These are phyloP conservation scores for Zychaea mexicana DNA, from an alignment of 371 early-diverging fungal genomes.

Conservation along the genomic window DNA sequence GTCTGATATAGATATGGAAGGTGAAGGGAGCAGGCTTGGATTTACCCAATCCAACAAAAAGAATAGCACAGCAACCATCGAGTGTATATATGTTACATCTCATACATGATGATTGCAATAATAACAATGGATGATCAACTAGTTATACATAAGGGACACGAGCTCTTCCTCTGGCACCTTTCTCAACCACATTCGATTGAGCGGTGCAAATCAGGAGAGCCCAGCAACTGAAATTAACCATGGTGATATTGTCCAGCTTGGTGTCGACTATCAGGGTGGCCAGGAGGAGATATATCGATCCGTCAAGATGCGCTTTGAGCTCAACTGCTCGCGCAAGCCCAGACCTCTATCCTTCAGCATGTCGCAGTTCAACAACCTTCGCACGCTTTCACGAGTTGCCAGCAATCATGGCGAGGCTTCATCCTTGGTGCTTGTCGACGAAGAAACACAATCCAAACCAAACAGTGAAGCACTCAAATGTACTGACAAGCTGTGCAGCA, in stretches of 20 bases:
- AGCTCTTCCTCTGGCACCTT: slow-evolving; percentile 97
- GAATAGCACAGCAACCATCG: no score
- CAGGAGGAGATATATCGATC: slow-evolving; percentile 69
- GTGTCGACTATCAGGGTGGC: slow-evolving; percentile 97
- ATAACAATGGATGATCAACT: not conserved
- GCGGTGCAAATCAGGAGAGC: slow-evolving; percentile 87
- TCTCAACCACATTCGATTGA: slow-evolving; percentile 90
- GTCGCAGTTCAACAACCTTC: slow-evolving; percentile 41
- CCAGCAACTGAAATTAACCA: slow-evolving; percentile 83
- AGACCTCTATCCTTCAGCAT: slow-evolving; percentile 39
- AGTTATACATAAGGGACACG: slow-evolving; percentile 91
- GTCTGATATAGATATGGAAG: no score
- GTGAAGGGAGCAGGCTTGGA: no score
- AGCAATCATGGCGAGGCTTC: slow-evolving; percentile 12
- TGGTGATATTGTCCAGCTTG: slow-evolving; percentile 94
- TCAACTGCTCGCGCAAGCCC: slow-evolving; percentile 52
- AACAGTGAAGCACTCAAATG: not conserved
- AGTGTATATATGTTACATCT: no score
- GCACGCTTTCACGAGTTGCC: slow-evolving; percentile 25
- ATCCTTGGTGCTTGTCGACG: slow-evolving; percentile 3
- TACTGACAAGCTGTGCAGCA: not conserved
- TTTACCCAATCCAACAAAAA: no score
- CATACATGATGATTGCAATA: no score
- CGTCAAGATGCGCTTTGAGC: slow-evolving; percentile 77
- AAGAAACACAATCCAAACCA: not conserved